Percentiles rank a stretch among this genome's conserved stretches.
Evolutionary conservation across 805 yeast genomes (phyloP).

Genomic region (Starmerella sp.): DNA sequence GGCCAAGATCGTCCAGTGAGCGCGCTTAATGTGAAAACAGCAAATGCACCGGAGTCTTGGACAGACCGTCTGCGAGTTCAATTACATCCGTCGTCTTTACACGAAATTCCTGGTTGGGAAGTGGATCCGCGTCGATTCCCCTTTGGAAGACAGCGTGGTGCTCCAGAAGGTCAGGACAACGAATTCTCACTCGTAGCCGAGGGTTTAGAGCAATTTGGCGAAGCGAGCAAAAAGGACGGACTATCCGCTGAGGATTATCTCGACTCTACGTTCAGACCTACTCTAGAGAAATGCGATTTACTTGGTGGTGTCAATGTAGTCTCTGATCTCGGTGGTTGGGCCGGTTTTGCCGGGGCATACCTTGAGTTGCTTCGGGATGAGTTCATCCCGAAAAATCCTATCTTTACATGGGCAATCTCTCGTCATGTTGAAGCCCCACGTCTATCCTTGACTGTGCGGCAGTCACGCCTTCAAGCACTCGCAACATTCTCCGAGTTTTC

Average conservation of each 20-base stretch:
- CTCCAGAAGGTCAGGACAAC: slow-evolving; percentile 10
- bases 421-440: neutral
- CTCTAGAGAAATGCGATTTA: slow-evolving; percentile 65
- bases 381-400: slow-evolving; percentile 12
- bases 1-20: slow-evolving; percentile 25
- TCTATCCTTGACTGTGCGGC: neutral
- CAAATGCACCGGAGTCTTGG: slow-evolving; percentile 40
- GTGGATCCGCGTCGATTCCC: slow-evolving; percentile 28
- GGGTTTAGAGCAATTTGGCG: slow-evolving; percentile 53
- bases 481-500: slow-evolving; percentile 16
- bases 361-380: slow-evolving; percentile 48
- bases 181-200: slow-evolving; percentile 29
- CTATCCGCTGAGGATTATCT: slow-evolving; percentile 35
- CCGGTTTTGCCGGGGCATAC: slow-evolving; percentile 51
- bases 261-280: slow-evolving; percentile 48
- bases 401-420: slow-evolving; percentile 18
- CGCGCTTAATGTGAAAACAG: neutral
- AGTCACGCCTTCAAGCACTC: slow-evolving; percentile 16
- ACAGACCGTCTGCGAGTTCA: slow-evolving; percentile 64
- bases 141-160: slow-evolving; percentile 29
- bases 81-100: slow-evolving; percentile 49
- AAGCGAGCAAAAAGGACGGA: slow-evolving; percentile 26
- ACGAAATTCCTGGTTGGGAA: slow-evolving; percentile 50
- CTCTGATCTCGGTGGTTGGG: slow-evolving; percentile 71
- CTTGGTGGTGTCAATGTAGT: slow-evolving; percentile 59